Base-by-base conservation (phyloP, 2,329 filamentous ascomycete genomes). In the Ilyonectria mors-panacis region DNA sequence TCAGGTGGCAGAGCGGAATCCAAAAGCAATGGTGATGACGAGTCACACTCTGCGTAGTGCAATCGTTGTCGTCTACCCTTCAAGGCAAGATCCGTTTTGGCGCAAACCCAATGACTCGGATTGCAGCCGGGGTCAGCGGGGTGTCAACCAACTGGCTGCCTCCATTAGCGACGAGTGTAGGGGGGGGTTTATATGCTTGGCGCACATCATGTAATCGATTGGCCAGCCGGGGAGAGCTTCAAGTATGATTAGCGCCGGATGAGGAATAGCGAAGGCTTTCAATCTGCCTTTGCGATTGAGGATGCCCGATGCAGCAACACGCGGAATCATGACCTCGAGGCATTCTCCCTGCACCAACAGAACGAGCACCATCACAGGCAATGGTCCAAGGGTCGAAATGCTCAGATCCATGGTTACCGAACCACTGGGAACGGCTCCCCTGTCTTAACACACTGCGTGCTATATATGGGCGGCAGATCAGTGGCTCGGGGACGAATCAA, bases 161-260 rank as follows among this genome's bases (percentile, higher is more conserved):
- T 62, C 69, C 72, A 72, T 67, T 70, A 68, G 55, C 63, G 61
- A 72, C 63, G 72, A 59, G 70, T 69, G 74, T 66, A 72, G 57
- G 71, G 61, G 65, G 61, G 19, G 28, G 66, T 19, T 37, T 26
- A 30, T 54, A 54, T 54, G 35, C 65, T 54, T 58, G 48, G 64
- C 60, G 61, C 48, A 28, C 57, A 55, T 35, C 23, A 45, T 37
- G 50, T 6, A 6, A 1, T 37, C 39, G 63, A 75, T 75, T 75
- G 70, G 73, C 48, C 67, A 30, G 3, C 21, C 12, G 19, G 26
- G n/a, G 60, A 65, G 28, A 53, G 30, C 17, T 53, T 63, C 47
- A 39, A 50, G 50, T 53, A 58, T 54, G 54, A 54, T 72, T 69
- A 65, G 66, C 59, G 59, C 53, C 54, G 59, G 30, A 75, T 65